Base-by-base conservation (phyloP, 139 green algal genomes). In the Coelastrella sp. region DNA sequence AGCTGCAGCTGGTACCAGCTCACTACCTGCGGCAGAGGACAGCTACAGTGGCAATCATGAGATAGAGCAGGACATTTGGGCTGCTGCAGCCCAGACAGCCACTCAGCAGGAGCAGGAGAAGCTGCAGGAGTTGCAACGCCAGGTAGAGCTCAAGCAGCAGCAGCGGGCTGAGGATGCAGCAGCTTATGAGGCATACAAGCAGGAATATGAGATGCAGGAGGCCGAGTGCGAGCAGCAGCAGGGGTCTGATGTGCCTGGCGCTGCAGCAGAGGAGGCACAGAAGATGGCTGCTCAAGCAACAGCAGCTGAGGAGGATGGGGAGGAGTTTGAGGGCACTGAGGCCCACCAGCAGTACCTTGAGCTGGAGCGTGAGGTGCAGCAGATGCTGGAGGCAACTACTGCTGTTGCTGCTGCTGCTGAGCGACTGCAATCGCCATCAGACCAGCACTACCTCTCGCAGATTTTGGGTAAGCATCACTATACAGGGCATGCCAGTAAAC, bases 391-490 rank as follows among this genome's bases (percentile, higher is more conserved):
- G 65, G 87, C 78, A 10, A 87, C 87, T 4, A 35, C 66, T 35
- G 87, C 65, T 8, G 87, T 68, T 8, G 78, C 87, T 14, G 87
- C 65, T 25, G 78, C 63, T 17, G 87, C 63, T 7, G 78, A 65
- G 56, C 35, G 49, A 14, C 12, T 82, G 20, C 56, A 70, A 10
- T 73, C 61, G 7, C 59, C 19, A 7, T 49, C 35, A 9, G 87
- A 87, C 60, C 87, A 91, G 87, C 27, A 68, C 25, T 91, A 91
- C 87, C 87, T 91, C 24, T 72, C 65, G 11, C 22, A 91, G 60
- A 87, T 91, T n/a, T 66, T 91, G 49, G 87, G 87, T 90, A 76
- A 78, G 87, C n/a, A 75, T 17, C 76, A 27, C 57, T 72, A 22
- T 12, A 63, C 61, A 49, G 35, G 1, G 35, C 35, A 49, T 3